Percentiles rank a stretch among this genome's conserved stretches.
phyloP scores from a whole-genome alignment of 805 yeast species.

The Saccharomycopsis lassenensis region DNA sequence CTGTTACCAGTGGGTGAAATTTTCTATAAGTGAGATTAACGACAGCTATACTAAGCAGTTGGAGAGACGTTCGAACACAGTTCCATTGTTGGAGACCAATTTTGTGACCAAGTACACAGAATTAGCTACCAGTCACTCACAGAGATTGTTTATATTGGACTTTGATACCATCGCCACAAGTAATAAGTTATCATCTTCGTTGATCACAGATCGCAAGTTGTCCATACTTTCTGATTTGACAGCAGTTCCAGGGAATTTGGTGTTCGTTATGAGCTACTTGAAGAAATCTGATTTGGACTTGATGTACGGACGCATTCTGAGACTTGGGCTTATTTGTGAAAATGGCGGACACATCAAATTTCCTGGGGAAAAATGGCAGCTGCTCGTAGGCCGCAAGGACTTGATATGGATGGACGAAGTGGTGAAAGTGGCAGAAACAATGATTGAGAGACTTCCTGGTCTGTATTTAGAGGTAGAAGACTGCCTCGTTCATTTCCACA shows the following conservation, averaged over 20 bases:
- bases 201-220: conserved; percentile 53
- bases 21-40: conserved; percentile 43
- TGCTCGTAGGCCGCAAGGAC: conserved; percentile 44
- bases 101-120: conserved; percentile 27
- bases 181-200: conserved; percentile 30
- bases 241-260: conserved; percentile 46
- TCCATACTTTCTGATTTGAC: conserved; percentile 49
- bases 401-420: conserved; percentile 53
- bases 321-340: conserved; percentile 80
- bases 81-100: conserved; percentile 24
- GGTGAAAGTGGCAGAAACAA: conserved; percentile 41
- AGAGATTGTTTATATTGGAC: conserved; percentile 37
- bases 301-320: conserved; percentile 53
- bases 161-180: conserved; percentile 31
- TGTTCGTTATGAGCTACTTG: conserved; percentile 61
- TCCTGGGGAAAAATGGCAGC: conserved; percentile 41
- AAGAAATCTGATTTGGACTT: conserved; percentile 56
- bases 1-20: conserved; percentile 62
- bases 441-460: conserved; percentile 72
- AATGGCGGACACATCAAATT: conserved; percentile 72
- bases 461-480: conserved; percentile 64
- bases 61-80: conserved; percentile 26
- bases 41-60: conserved; percentile 40
- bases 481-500: conserved; percentile 64
- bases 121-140: conserved; percentile 16